These are phyloP conservation scores for Hypoxylon fuscum DNA, from an alignment of 495 filamentous ascomycete genomes.

Conservation along the genomic window DNA sequence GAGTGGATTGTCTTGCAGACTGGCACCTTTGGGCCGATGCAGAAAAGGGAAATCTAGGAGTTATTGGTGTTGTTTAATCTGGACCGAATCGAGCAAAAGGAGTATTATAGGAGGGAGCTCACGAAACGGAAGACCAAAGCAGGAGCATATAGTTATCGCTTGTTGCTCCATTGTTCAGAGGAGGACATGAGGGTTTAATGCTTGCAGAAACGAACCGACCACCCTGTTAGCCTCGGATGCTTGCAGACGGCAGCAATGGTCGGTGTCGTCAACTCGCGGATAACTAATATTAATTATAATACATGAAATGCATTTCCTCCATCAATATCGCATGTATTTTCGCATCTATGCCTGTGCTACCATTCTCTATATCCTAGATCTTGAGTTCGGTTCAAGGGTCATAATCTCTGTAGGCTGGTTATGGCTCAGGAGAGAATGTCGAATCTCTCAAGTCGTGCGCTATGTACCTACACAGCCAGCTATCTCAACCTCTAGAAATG, in stretches of 20 bases:
- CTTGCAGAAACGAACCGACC: conserved; percentile 18
- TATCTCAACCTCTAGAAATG: conserved; percentile 19
- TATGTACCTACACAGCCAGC: conserved; percentile 2
- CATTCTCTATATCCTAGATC: conserved; percentile 5
- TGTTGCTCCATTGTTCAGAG: conserved; percentile 37
- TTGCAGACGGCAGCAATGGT: conserved; percentile 34
- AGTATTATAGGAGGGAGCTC: conserved; percentile 18
- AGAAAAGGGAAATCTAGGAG: conserved; percentile 34
- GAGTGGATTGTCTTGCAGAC: conserved; percentile 22
- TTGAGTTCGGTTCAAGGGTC: too few relatives aligned
- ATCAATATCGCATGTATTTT: not conserved
- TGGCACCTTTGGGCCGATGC: conserved; percentile 15
- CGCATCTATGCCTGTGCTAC: not conserved
- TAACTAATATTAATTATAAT: conserved; percentile 47
- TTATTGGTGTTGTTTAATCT: conserved; percentile 31
- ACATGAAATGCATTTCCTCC: conserved; percentile 26
- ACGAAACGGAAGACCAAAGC: conserved; percentile 22
- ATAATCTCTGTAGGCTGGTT: not conserved
- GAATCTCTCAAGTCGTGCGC: conserved; percentile 6
- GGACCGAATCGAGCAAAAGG: conserved; percentile 13
- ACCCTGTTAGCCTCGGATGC: conserved; percentile 23
- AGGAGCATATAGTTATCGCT: conserved; percentile 40
- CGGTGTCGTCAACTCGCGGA: conserved; percentile 38
- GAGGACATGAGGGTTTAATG: conserved; percentile 39
- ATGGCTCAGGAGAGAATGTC: not conserved